Evolutionary conservation across 495 filamentous ascomycete species (phyloP).

Genomic region (Jackrogersella minutella): DNA sequence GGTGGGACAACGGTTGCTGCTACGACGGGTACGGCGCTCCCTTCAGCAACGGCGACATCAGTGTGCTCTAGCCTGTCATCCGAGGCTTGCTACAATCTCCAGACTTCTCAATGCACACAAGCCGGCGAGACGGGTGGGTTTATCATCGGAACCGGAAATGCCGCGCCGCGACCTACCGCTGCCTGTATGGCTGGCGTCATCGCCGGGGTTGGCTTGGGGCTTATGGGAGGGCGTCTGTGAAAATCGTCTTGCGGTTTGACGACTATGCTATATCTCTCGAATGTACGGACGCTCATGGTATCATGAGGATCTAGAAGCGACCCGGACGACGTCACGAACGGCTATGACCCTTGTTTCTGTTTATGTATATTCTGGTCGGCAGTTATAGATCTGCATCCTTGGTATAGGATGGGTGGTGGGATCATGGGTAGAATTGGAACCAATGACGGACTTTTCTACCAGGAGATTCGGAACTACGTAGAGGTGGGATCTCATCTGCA

Average conservation of each 20-base stretch:
- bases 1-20: constrained; percentile 61
- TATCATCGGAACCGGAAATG: constrained; percentile 36
- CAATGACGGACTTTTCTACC: not conserved
- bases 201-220: constrained; percentile 41
- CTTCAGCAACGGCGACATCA: constrained; percentile 61
- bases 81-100: constrained; percentile 67
- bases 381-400: constrained; percentile 17
- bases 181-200: constrained; percentile 40
- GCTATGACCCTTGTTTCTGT: constrained; percentile 17
- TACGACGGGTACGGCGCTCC: constrained; percentile 43
- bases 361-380: constrained; percentile 30
- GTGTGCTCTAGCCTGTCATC: constrained; percentile 72
- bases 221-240: constrained; percentile 38
- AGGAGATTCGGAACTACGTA: not conserved
- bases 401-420: not conserved
- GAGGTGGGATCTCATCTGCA: constrained; percentile 13
- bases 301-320: not conserved
- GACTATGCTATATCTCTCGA: not conserved
- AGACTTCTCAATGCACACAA: constrained; percentile 60
- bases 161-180: constrained; percentile 36
- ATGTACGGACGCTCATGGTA: not conserved
- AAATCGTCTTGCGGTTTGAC: constrained; percentile 16
- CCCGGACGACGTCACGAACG: constrained; percentile 40
- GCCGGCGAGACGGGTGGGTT: constrained; percentile 44
- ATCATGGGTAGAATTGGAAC: constrained; percentile 16